These are phyloP conservation scores for Chaetomium strumarium DNA, from an alignment of 2,329 filamentous ascomycete species.

Conservation along the genomic window DNA sequence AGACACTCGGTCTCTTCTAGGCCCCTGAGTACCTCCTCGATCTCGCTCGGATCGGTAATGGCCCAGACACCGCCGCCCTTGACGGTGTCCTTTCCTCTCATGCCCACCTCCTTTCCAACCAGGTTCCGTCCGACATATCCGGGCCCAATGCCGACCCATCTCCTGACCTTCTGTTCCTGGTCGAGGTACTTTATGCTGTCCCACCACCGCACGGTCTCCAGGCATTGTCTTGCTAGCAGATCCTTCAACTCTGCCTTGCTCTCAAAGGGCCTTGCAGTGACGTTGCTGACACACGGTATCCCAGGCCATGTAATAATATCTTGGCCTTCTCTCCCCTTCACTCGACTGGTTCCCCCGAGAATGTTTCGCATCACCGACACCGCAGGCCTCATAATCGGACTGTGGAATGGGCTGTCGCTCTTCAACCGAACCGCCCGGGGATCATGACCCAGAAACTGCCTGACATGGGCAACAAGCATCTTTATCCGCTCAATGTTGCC, in stretches of 20 bases:
- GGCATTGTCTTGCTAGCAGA: slow-evolving; percentile 69
- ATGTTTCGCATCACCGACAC: slow-evolving; percentile 65
- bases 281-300: slow-evolving; percentile 78
- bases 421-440: slow-evolving; percentile 81
- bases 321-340: slow-evolving; percentile 46
- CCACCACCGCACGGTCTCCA: slow-evolving; percentile 95
- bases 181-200: slow-evolving; percentile 87
- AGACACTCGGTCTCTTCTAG: slow-evolving; percentile 58
- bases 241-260: slow-evolving; percentile 71
- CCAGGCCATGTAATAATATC: slow-evolving; percentile 73
- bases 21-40: slow-evolving; percentile 61
- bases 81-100: slow-evolving; percentile 67
- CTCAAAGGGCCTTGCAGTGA: slow-evolving; percentile 71
- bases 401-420: slow-evolving; percentile 86
- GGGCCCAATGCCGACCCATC: slow-evolving; percentile 89
- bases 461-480: slow-evolving; percentile 73
- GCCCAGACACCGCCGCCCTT: slow-evolving; percentile 93
- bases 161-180: slow-evolving; percentile 69
- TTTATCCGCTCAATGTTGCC: slow-evolving; percentile 79
- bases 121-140: slow-evolving; percentile 91
- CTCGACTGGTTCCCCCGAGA: slow-evolving; percentile 53
- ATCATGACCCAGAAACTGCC: slow-evolving; percentile 87
- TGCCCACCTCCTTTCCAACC: slow-evolving; percentile 91
- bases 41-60: slow-evolving; percentile 72
- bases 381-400: slow-evolving; percentile 83